A percentile compares a stretch with the other conserved stretches of the same genome.
phyloP scores from a whole-genome alignment of 2,329 filamentous ascomycete genomes.

The Myotisia sp. region DNA sequence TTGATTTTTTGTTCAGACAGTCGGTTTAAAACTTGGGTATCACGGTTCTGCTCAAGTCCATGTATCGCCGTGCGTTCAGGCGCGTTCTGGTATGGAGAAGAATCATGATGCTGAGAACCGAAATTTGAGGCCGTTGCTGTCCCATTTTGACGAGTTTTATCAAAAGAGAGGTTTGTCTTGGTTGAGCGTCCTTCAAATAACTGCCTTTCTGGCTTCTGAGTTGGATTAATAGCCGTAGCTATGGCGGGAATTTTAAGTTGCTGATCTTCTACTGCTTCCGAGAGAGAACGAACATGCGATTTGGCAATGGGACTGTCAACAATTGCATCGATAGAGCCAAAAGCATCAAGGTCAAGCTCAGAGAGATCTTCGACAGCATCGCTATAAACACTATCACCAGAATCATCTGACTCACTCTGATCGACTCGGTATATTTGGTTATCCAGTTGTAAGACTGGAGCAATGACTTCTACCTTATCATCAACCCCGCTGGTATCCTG shows the following conservation, averaged over 20 bases:
- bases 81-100: too few relatives aligned
- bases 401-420: conserved; percentile 18
- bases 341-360: conserved; percentile 28
- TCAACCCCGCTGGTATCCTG: not conserved
- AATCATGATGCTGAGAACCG: too few relatives aligned
- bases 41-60: too few relatives aligned
- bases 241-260: not conserved
- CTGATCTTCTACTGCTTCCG: not conserved
- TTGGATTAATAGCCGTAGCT: not conserved
- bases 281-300: too few relatives aligned
- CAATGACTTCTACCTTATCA: too few relatives aligned
- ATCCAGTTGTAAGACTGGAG: not conserved
- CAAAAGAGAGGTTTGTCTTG: too few relatives aligned
- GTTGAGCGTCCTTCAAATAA: not conserved
- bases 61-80: too few relatives aligned
- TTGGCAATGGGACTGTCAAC: conserved; percentile 14
- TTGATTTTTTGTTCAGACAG: not conserved
- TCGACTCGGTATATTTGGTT: not conserved
- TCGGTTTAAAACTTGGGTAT: too few relatives aligned
- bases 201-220: not conserved
- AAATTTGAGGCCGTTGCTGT: too few relatives aligned
- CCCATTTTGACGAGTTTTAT: too few relatives aligned
- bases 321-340: conserved; percentile 38
- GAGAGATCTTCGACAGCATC: conserved; percentile 29
- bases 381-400: conserved; percentile 35